A percentile compares a stretch with the other conserved stretches of the same genome.
phyloP scores from a whole-genome alignment of 805 yeast species.

The Lipomyces chichibuensis region DNA sequence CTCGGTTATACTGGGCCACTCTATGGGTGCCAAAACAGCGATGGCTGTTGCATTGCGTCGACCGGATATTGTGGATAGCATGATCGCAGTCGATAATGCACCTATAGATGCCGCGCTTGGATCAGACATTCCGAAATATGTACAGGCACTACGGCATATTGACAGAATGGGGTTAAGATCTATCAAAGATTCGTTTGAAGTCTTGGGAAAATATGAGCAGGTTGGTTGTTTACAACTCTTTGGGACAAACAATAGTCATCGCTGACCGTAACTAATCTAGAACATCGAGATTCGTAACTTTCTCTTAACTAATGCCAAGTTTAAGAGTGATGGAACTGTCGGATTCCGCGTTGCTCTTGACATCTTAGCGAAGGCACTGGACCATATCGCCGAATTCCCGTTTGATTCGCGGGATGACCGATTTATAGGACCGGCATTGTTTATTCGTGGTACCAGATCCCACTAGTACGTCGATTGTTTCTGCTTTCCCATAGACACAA shows the following conservation, averaged over 20 bases:
- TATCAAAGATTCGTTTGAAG: slow-evolving; percentile 68
- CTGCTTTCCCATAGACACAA: background rate
- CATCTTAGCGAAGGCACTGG: slow-evolving; percentile 64
- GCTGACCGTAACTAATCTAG: slow-evolving; percentile 34
- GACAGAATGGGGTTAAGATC: slow-evolving; percentile 52
- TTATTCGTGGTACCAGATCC: slow-evolving; percentile 78
- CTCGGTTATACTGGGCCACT: slow-evolving; percentile 48
- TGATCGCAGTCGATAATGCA: slow-evolving; percentile 86
- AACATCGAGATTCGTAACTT: slow-evolving; percentile 70
- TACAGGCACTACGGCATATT: slow-evolving; percentile 63
- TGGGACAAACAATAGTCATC: slow-evolving; percentile 2
- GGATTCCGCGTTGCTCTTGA: slow-evolving; percentile 70
- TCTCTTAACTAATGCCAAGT: slow-evolving; percentile 66
- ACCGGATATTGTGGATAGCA: slow-evolving; percentile 62
- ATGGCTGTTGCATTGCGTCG: slow-evolving; percentile 77
- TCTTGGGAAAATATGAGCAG: slow-evolving; percentile 62
- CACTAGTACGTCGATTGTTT: slow-evolving; percentile 48
- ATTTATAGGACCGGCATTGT: slow-evolving; percentile 73
- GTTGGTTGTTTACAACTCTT: background rate
- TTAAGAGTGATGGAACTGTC: slow-evolving; percentile 48
- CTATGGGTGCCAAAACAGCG: slow-evolving; percentile 85
- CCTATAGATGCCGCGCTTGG: slow-evolving; percentile 69
- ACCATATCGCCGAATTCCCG: slow-evolving; percentile 77
- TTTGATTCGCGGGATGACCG: slow-evolving; percentile 57
- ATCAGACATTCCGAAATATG: slow-evolving; percentile 67